Base-by-base conservation (phyloP, 139 green algal genomes). In the Limnomonas spitsbergensis region DNA sequence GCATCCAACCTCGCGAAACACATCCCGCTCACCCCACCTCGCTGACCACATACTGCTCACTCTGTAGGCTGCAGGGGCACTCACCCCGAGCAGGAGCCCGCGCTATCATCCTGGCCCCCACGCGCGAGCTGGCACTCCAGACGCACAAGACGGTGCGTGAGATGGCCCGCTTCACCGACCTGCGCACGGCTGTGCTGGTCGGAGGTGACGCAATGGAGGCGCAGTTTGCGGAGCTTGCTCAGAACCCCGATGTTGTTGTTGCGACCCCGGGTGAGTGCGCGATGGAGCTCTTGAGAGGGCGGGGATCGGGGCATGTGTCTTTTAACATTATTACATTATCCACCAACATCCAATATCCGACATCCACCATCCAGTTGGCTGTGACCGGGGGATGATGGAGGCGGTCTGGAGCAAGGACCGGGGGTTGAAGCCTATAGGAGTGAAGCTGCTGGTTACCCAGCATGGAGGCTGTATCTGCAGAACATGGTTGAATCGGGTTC, bases 131-230 rank as follows among this genome's bases (percentile, higher is more conserved):
- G 75, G 87, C 88, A 20, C 86, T 97, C 78, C 93, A 97, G 86
- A 96, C 92, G 9, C 89, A 94, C 86, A 94, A 96, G 77, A 88
- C 92, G 38, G 74, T 87, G 35, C 81, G 87, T 27, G 85, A 92
- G 70, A 74, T 94, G 29, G 38, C 53, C 1, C 80, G 82, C 2
- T 92, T 92, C 85, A 96, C 88, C 24, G 84, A 96, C 80, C 87
- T 99, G 61, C 87, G 92, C 38, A 88, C 80, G 2, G 93, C 92
- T 1, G 86, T 90, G 52, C 82, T 99, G 71, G 96, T 99, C 35
- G 96, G 95, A 3, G 96, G 96, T 4, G 95, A 99, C 84, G 91
- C 90, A 53, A 96, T 99, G 91, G 93, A 98, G 84, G 90, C 87
- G 2, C 95, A 98, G 89, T 98, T 98, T 88, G 91, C 88, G 52